Evolutionary conservation across 768 basidiomycete species (phyloP).

Genomic region (Tephrocybe sp.): DNA sequence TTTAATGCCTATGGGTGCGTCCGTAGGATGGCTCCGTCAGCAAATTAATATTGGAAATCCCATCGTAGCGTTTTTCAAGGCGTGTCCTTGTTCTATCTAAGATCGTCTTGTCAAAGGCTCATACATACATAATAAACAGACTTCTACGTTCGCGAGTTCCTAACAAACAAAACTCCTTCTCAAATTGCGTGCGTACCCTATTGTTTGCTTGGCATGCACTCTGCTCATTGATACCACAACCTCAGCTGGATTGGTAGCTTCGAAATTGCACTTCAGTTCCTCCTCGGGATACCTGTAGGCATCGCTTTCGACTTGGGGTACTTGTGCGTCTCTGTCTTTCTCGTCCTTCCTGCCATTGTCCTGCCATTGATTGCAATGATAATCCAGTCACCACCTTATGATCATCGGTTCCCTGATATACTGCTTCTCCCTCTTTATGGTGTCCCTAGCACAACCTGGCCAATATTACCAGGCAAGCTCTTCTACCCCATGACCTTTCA

Average conservation of each 20-base stretch:
- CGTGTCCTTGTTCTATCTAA: neutral
- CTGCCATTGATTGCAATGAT: too few relatives aligned
- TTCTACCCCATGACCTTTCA: neutral
- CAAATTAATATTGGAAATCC: neutral
- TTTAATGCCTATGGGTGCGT: conserved; percentile 19
- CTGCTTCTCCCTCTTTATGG: conserved; percentile 36
- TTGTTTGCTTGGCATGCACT: neutral
- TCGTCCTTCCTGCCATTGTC: neutral
- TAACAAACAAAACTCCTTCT: conserved; percentile 18
- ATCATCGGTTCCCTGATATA: conserved; percentile 40
- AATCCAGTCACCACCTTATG: conserved; percentile 37
- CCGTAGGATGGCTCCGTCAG: neutral
- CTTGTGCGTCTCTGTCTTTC: conserved; percentile 19
- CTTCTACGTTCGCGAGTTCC: conserved; percentile 17
- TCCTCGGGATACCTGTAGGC: conserved; percentile 27
- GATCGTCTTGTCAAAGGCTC: too few relatives aligned
- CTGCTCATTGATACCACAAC: neutral
- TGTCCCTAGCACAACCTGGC: conserved; percentile 34
- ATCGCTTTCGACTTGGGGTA: conserved; percentile 28
- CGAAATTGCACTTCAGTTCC: conserved; percentile 33
- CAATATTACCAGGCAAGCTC: conserved; percentile 31
- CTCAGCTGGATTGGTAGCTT: conserved; percentile 33
- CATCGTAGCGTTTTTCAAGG: conserved; percentile 17
- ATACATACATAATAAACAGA: conserved; percentile 1
- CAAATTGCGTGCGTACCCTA: conserved; percentile 14